phyloP scores from a whole-genome alignment of 225 moss, liverwort and hornwort species.

The Climacium dendroides region DNA sequence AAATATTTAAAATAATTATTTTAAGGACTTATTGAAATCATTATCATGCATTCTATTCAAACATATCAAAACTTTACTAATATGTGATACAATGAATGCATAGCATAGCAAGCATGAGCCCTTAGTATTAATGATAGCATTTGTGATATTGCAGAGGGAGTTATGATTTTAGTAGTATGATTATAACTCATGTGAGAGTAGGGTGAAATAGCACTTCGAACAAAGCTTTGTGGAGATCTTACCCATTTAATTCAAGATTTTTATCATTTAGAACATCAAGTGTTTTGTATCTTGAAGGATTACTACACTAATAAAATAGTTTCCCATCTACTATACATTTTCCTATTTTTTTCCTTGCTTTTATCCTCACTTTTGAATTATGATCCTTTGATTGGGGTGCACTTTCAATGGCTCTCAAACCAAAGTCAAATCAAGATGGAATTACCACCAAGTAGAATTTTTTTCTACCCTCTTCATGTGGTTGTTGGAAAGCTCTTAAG shows the following conservation, averaged over 20 bases:
- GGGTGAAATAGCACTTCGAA: background rate
- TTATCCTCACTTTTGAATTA: background rate
- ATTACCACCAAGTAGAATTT: background rate
- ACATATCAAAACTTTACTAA: too few relatives aligned
- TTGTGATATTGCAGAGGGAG: too few relatives aligned
- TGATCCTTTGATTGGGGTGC: fast-evolving
- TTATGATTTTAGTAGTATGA: too few relatives aligned
- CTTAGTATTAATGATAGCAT: too few relatives aligned
- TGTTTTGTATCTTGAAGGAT: background rate
- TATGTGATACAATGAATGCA: too few relatives aligned
- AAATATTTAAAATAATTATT: too few relatives aligned
- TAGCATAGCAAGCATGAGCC: too few relatives aligned
- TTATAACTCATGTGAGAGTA: fast-evolving
- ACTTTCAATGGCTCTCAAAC: background rate
- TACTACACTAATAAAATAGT: background rate
- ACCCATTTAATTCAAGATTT: fast-evolving
- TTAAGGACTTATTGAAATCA: too few relatives aligned
- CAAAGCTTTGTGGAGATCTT: too few relatives aligned
- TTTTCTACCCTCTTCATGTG: too few relatives aligned
- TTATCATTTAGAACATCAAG: background rate
- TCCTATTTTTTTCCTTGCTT: fast-evolving
- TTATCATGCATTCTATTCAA: too few relatives aligned
- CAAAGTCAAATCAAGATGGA: background rate
- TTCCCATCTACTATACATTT: background rate
- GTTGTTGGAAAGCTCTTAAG: background rate